Evolutionary conservation across 768 basidiomycete species (phyloP).

Genomic region (Gautieria morchelliformis): DNA sequence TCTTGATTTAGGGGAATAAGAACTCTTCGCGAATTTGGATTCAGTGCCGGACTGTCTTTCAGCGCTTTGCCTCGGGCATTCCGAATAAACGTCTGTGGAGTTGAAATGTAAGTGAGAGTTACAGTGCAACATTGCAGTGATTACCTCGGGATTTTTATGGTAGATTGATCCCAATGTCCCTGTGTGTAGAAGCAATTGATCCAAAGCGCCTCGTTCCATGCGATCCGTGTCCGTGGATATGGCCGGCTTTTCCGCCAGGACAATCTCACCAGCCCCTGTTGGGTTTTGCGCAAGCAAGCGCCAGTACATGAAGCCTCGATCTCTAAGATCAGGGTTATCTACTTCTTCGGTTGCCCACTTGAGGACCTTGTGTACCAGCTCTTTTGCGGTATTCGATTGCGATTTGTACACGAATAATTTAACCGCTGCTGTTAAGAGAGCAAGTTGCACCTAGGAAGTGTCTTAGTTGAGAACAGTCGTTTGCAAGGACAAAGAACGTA

Average conservation of each 20-base stretch:
- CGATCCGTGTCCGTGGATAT: constrained; percentile 98
- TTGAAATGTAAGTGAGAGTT: background rate
- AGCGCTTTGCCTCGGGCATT: constrained; percentile 78
- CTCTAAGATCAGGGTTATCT: constrained; percentile 95
- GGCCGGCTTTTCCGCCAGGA: constrained; percentile 85
- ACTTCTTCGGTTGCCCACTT: constrained; percentile 97
- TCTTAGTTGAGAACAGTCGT: background rate
- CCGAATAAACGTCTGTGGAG: constrained; percentile 78
- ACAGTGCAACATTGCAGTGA: constrained; percentile 8
- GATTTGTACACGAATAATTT: constrained; percentile 93
- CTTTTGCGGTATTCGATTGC: constrained; percentile 73
- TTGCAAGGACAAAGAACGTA: constrained; percentile 24
- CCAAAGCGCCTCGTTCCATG: constrained; percentile 94
- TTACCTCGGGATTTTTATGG: constrained; percentile 92
- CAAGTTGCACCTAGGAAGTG: constrained; percentile 74
- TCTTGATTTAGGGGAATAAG: constrained; percentile 50
- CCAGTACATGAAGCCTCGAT: constrained; percentile 99
- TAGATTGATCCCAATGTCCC: constrained; percentile 93
- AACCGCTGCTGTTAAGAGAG: constrained; percentile 86
- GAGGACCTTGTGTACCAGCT: constrained; percentile 87
- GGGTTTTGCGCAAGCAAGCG: constrained; percentile 92
- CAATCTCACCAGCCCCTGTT: constrained; percentile 77
- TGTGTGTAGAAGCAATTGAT: constrained; percentile 89
- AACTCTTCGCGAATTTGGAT: constrained; percentile 65
- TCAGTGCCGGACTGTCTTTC: constrained; percentile 82